Conservation (phyloP, 2,329 filamentous ascomycete genomes). For the Aspergillus unguis region DNA sequence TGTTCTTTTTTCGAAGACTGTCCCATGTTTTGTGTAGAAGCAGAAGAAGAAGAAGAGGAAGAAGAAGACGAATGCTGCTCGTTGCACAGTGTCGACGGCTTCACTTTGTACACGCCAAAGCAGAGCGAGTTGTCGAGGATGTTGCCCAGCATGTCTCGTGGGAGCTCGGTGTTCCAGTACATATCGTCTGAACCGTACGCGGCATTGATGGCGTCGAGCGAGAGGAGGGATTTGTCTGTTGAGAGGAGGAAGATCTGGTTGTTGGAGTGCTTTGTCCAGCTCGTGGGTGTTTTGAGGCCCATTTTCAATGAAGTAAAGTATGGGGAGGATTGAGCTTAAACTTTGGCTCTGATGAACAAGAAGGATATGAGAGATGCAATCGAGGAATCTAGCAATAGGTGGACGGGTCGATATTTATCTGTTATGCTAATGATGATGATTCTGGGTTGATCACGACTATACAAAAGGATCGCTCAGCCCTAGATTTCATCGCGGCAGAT, state of each 20-base stretch:
- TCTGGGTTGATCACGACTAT: too few species aligned
- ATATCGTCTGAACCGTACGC: slow-evolving; percentile 57
- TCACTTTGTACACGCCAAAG: slow-evolving; percentile 52
- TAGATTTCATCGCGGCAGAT: too few species aligned
- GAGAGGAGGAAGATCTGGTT: slow-evolving; percentile 45
- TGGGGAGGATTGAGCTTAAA: too few species aligned
- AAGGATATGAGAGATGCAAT: too few species aligned
- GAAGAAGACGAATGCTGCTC: too few species aligned
- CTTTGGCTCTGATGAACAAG: too few species aligned
- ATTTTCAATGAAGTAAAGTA: too few species aligned
- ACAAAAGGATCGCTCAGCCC: too few species aligned
- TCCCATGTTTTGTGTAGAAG: slow-evolving; percentile 4
- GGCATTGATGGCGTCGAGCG: slow-evolving; percentile 53
- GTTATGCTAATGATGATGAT: too few species aligned
- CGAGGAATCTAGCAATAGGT: too few species aligned
- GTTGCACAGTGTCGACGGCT: not conserved
- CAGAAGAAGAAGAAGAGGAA: too few species aligned
- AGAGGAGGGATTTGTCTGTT: slow-evolving; percentile 56
- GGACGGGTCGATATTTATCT: too few species aligned
- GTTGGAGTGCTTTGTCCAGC: slow-evolving; percentile 7
- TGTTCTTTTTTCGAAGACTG: not conserved
- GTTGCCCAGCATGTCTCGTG: slow-evolving; percentile 48
- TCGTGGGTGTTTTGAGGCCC: slow-evolving; percentile 1
- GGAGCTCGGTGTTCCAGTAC: slow-evolving; percentile 59
- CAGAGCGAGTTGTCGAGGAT: slow-evolving; percentile 59